Conservation (phyloP, 164 flowering plant genomes). For the Annona cherimola region DNA sequence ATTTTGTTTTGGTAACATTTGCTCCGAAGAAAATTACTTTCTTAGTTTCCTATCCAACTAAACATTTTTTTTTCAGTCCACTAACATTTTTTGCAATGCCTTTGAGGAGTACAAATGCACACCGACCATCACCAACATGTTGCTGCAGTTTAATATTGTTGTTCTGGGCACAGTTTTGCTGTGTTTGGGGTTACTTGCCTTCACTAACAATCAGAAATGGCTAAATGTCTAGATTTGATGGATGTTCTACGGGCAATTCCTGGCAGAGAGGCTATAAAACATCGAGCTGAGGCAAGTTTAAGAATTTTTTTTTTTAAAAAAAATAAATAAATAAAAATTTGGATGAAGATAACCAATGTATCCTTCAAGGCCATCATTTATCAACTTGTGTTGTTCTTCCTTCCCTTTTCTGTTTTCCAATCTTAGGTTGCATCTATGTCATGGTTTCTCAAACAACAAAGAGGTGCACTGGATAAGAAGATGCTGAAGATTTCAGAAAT, state of each 20-base stretch:
- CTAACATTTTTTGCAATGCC: background rate
- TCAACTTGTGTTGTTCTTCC: background rate
- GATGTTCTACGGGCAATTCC: slow-evolving; percentile 75
- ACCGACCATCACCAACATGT: background rate
- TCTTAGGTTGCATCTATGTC: slow-evolving; percentile 80
- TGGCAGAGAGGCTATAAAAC: slow-evolving; percentile 79
- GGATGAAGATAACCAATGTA: background rate
- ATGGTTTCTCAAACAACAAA: slow-evolving; percentile 52
- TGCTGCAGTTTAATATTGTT: background rate
- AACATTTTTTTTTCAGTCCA: background rate
- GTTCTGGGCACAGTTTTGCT: background rate
- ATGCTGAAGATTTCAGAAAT: slow-evolving; percentile 70
- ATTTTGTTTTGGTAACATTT: background rate
- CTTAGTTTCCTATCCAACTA: background rate
- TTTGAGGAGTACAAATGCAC: background rate
- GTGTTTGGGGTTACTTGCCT: background rate
- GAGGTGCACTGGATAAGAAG: slow-evolving; percentile 43
- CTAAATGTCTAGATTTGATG: slow-evolving; percentile 55
- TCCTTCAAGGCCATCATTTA: background rate
- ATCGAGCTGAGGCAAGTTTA: slow-evolving; percentile 72
- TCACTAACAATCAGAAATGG: background rate
- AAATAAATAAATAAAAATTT: too few species aligned
- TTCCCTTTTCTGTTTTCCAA: background rate
- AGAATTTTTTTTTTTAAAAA: background rate
- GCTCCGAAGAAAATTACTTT: background rate